Evolutionary conservation across 164 flowering plant genomes (phyloP), one percentile per base, ranked within the genome.

Genomic region (Saururus chinensis): DNA sequence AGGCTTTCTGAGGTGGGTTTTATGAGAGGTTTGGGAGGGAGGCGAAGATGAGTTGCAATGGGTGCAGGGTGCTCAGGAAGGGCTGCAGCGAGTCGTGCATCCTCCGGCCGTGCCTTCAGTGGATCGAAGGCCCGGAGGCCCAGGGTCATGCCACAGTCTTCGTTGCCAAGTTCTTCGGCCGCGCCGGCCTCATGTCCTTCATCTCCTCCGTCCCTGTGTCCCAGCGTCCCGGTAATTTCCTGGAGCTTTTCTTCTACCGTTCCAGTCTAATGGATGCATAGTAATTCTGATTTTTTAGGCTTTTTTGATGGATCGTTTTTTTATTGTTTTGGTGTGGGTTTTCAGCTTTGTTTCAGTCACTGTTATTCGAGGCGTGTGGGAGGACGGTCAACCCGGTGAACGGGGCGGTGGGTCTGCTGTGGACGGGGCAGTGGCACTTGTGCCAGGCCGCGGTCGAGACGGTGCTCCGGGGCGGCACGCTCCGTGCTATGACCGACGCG

Each of bases 91-190:
- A 83, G 30, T 56, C 71, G 10, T 89, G 96, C 74, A 70, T 85
- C 40, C 80, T 89, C 10, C 73, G 91, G 61, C 76, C 83, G 4
- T 78, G 89, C 61, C 71, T 88, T 17, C 85, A 79, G 41, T 82
- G 90, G 89, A 84, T 85, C 52, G 84, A 80, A 19, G 60, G 73
- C 30, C 75, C 91, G 0, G 81, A 85, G 45, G 83, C 92, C 24
- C 96, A 89, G 66, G 88, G 80, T 48, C 74, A 84, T 74, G 97
- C 97, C 63, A 87, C 92, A 52, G 77, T 89, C 63, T 87, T 89
- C 60, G 83, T 84, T 22, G 92, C 96, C 68, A 85, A 80, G 71
- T 89, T 89, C 59, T 89, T 83, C 62, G 95, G 97, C 70, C 88
- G 96, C 11, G 88, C 89, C 61, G 92, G 83, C 52, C 95, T 89